Base-by-base conservation (phyloP, 306 rosid species). In the Lathyrus oleraceus region DNA sequence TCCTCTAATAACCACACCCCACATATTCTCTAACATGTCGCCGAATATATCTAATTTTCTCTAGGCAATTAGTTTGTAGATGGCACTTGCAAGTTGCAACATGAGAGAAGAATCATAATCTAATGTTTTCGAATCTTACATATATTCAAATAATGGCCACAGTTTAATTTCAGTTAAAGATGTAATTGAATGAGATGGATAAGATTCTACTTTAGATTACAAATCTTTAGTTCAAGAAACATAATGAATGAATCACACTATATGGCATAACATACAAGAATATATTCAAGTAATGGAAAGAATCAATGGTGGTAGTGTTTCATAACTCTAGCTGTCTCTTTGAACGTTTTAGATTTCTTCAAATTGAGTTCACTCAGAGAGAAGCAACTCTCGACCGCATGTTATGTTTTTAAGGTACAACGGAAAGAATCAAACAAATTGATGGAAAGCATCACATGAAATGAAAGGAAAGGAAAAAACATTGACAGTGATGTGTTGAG, bases 141-240 rank as follows among this genome's bases (percentile, higher is more conserved):
- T 49, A 59, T 68, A 72, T 77, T 38, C 59, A 61, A 76, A 75
- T 44, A 71, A 75, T 32, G 86, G 83, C 70, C 76, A 70, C 54
- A 15, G 43, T 70, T 78, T 78, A 56, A 47, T 74, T 70, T 52
- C 53, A 59, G 45, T 7, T 7, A 70, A 51, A 74, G 47, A 51
- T 49, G 17, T 51, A 79, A 77, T 8, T 49, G 58, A 73, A 51
- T 65, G 71, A 42, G 58, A 69, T 58, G 40, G 67, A 70, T 47
- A 30, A 14, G 72, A 19, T 51, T 65, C 78, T 51, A 36, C 40
- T 61, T 72, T 61, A 39, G 61, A 58, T 38, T 2, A 11, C 54
- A 59, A 12, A 35, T 44, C 6, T 52, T 61, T 20, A 44, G 12
- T 48, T 64, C 8, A 57, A 25, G 15, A 53, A 51, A 52, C 75